These are phyloP conservation scores for Grammothele lineata DNA, from an alignment of 768 basidiomycete species.

Conservation along the genomic window DNA sequence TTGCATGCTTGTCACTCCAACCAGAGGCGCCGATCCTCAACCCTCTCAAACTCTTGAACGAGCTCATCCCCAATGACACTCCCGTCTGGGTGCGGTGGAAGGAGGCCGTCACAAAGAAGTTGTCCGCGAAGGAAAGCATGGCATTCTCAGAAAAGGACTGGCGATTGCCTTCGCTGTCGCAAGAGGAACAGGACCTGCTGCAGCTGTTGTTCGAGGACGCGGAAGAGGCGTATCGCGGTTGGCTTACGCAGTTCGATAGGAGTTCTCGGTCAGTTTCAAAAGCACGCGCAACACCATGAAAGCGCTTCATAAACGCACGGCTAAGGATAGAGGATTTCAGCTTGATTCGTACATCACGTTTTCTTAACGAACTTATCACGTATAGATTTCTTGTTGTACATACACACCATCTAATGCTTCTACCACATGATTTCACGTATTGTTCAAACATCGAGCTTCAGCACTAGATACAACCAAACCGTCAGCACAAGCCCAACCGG, in stretches of 20 bases:
- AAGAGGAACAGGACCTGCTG: background rate
- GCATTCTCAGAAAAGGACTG: background rate
- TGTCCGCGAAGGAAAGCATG: background rate
- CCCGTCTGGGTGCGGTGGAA: conserved; percentile 11
- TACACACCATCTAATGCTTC: too few species aligned
- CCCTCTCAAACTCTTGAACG: conserved; percentile 7
- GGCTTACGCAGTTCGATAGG: background rate
- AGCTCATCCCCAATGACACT: conserved; percentile 12
- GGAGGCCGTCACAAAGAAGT: background rate
- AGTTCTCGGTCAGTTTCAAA: too few species aligned
- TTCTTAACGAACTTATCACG: too few species aligned
- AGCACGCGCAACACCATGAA: too few species aligned
- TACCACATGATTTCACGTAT: too few species aligned
- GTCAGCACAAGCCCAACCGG: too few species aligned
- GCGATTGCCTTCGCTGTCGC: background rate
- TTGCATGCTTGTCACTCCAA: conserved; percentile 4
- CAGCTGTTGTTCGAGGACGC: conserved; percentile 6
- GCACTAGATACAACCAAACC: too few species aligned
- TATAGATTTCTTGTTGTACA: too few species aligned
- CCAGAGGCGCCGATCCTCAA: background rate
- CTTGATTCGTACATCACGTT: too few species aligned
- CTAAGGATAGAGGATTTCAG: too few species aligned
- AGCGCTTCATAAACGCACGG: too few species aligned
- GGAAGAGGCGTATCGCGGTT: conserved; percentile 3
- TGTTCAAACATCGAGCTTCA: too few species aligned